Evolutionary conservation across 176 grass and related monocot genomes (phyloP).

Genomic region (Avena insularis): DNA sequence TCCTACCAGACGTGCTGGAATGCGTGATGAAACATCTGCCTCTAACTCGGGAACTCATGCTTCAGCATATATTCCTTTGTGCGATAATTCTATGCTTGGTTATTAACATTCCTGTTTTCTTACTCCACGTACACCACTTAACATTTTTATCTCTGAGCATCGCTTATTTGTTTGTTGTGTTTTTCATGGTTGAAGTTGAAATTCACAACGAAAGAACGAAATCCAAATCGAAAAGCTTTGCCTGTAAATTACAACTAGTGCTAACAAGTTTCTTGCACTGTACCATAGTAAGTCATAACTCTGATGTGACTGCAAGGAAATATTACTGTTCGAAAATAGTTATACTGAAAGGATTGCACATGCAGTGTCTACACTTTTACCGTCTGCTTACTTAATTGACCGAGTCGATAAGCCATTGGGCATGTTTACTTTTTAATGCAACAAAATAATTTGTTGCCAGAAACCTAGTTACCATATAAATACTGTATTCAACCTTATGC

Average conservation of each 20-base stretch:
- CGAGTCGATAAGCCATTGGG: background rate
- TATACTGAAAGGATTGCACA: background rate
- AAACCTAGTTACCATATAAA: background rate
- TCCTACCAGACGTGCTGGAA: background rate
- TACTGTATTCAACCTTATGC: background rate
- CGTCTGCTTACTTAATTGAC: background rate
- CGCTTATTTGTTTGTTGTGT: background rate
- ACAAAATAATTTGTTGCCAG: background rate
- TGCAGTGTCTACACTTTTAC: background rate
- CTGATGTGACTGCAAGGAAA: background rate
- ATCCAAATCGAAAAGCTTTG: background rate
- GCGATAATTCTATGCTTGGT: slow-evolving; percentile 1
- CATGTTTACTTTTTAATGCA: slow-evolving; percentile 4
- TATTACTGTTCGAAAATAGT: background rate
- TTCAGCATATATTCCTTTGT: background rate
- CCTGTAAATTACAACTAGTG: background rate
- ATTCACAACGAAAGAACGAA: background rate
- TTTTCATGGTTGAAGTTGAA: background rate
- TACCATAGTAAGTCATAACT: background rate
- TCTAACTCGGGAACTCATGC: background rate
- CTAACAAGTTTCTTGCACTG: slow-evolving; percentile 19
- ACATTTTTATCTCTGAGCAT: background rate
- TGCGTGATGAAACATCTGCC: too few relatives aligned
- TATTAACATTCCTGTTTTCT: background rate
- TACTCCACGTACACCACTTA: background rate